phyloP scores from a whole-genome alignment of 2,329 filamentous ascomycete genomes.

The Pestalotiopsis sp. region DNA sequence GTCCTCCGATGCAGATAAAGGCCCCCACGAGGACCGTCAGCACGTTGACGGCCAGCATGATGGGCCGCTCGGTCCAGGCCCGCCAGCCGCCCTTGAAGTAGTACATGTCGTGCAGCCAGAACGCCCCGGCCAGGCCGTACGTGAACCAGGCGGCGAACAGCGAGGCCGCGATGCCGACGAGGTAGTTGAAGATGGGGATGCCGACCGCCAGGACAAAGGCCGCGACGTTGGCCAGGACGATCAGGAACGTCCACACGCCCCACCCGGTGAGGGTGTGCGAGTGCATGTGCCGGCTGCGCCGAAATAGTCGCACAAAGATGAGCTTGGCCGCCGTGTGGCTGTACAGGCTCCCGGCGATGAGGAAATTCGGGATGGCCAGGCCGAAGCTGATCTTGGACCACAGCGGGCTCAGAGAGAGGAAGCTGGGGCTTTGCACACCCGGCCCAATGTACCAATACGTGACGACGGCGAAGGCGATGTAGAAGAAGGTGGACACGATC shows the following conservation, averaged over 20 bases:
- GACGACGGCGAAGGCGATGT: conserved; percentile 52
- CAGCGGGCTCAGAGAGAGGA: conserved; percentile 46
- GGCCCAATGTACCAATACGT: conserved; percentile 52
- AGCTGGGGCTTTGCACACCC: conserved; percentile 47
- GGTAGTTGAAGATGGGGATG: conserved; percentile 56
- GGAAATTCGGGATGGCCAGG: conserved; percentile 51
- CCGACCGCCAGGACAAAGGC: conserved; percentile 47
- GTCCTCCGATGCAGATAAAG: conserved; percentile 50
- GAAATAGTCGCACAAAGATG: conserved; percentile 51
- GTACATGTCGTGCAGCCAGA: conserved; percentile 54
- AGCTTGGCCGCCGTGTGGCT: conserved; percentile 54
- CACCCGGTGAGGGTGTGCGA: conserved; percentile 49
- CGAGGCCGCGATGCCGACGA: conserved; percentile 52
- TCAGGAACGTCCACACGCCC: conserved; percentile 47
- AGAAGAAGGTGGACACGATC: conserved; percentile 50
- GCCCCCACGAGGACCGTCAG: conserved; percentile 46
- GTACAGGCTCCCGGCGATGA: conserved; percentile 52
- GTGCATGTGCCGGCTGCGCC: conserved; percentile 47
- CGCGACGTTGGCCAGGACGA: conserved; percentile 46
- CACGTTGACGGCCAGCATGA: conserved; percentile 40
- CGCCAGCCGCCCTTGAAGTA: conserved; percentile 40
- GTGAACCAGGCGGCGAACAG: conserved; percentile 58
- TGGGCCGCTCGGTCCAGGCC: conserved; percentile 39
- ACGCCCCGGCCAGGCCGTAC: conserved; percentile 53
- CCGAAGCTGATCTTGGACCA: conserved; percentile 55